phyloP scores from a whole-genome alignment of 345 rosid genomes.

The Cochlearia excelsa region DNA sequence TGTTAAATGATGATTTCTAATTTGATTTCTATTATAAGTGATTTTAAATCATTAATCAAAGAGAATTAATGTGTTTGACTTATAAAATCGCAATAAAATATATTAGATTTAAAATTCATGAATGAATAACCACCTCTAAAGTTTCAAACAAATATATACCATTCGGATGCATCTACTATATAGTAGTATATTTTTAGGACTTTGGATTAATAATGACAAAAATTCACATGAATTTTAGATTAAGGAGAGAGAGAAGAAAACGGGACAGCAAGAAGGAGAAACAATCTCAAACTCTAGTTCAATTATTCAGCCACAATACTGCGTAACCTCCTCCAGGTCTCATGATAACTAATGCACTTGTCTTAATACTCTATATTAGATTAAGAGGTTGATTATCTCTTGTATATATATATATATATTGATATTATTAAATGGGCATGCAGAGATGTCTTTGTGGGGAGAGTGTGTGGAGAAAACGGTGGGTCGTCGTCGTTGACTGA shows the following conservation, averaged over 20 bases:
- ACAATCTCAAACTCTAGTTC: slow-evolving; percentile 40
- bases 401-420: not conserved
- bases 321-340: slow-evolving; percentile 48
- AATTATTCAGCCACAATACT: slow-evolving; percentile 37
- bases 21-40: too few species aligned
- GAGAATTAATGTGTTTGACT: too few species aligned
- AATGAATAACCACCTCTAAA: too few species aligned
- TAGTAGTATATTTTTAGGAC: too few species aligned
- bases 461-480: slow-evolving; percentile 24
- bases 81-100: too few species aligned
- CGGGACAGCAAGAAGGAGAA: slow-evolving; percentile 41
- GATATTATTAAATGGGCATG: not conserved
- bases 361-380: slow-evolving; percentile 2
- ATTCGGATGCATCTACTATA: too few species aligned
- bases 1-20: too few species aligned
- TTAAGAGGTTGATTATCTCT: not conserved
- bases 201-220: not conserved
- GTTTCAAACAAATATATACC: too few species aligned
- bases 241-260: slow-evolving; percentile 65
- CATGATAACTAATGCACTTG: not conserved
- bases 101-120: too few species aligned
- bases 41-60: too few species aligned
- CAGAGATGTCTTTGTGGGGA: slow-evolving; percentile 34
- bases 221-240: slow-evolving; percentile 40
- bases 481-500: not conserved